These are phyloP conservation scores for Colletotrichum trifolii DNA, from an alignment of 2,329 filamentous ascomycete genomes.

Conservation along the genomic window DNA sequence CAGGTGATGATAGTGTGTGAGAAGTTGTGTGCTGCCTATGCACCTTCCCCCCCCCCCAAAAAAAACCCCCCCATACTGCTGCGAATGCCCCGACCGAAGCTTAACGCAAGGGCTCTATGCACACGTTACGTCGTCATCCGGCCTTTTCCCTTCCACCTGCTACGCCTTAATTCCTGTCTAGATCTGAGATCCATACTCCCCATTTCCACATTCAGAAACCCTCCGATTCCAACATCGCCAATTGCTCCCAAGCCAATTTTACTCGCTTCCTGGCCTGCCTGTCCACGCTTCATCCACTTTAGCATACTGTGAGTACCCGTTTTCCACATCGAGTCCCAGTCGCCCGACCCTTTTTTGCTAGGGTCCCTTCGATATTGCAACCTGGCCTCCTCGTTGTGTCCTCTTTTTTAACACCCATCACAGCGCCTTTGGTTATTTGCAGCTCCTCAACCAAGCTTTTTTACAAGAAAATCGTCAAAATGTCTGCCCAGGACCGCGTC, in stretches of 20 bases:
- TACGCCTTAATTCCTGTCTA: slow-evolving; percentile 32
- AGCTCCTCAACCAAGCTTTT: slow-evolving; percentile 32
- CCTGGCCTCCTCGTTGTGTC: slow-evolving; percentile 24
- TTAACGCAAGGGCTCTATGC: slow-evolving; percentile 38
- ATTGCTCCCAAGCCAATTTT: slow-evolving; percentile 17
- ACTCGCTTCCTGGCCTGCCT: neutral
- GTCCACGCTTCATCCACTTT: slow-evolving; percentile 2
- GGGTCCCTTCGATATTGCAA: slow-evolving; percentile 23
- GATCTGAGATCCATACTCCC: slow-evolving; percentile 30
- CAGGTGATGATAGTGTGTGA: no score
- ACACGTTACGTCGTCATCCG: slow-evolving; percentile 39
- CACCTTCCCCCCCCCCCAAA: slow-evolving; percentile 6
- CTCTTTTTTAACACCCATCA: slow-evolving; percentile 31
- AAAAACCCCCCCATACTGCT: slow-evolving; percentile 21
- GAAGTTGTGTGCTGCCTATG: slow-evolving; percentile 6
- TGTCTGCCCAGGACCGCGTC: slow-evolving; percentile 81
- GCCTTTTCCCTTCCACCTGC: slow-evolving; percentile 34
- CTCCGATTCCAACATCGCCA: slow-evolving; percentile 29
- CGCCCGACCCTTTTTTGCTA: neutral
- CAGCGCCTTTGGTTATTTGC: slow-evolving; percentile 23
- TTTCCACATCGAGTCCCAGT: slow-evolving; percentile 2
- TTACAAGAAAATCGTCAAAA: slow-evolving; percentile 52
- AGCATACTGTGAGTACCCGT: slow-evolving; percentile 23
- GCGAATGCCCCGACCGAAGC: slow-evolving; percentile 29
- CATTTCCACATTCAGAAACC: slow-evolving; percentile 21